A percentile compares a stretch with the other conserved stretches of the same genome.
Conservation (phyloP, 257 asterid genomes). For the Anisodus acutangulus region DNA sequence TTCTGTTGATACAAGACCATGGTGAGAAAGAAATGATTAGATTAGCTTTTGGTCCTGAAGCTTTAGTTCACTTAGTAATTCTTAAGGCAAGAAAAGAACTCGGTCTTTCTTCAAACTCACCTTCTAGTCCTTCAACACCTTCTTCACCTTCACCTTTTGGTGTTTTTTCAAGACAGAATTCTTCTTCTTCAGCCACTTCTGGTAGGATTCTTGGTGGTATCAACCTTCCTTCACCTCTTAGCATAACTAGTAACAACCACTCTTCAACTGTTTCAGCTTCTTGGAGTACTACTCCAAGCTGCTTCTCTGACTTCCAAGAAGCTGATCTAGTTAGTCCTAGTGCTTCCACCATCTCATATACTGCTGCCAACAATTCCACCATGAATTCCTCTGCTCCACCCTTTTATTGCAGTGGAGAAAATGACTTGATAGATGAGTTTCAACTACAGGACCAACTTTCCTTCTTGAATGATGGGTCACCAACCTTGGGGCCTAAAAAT, state of each 20-base stretch:
- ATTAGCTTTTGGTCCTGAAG: conserved; percentile 70
- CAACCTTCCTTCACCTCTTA: conserved; percentile 65
- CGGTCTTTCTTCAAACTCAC: conserved; percentile 42
- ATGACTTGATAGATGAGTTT: conserved; percentile 69
- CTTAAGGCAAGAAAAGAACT: conserved; percentile 61
- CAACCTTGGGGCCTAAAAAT: conserved; percentile 46
- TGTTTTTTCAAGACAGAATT: conserved; percentile 53
- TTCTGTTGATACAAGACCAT: conserved; percentile 71
- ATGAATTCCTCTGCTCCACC: conserved; percentile 65
- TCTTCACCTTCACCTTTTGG: conserved; percentile 41
- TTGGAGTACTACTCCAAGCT: conserved; percentile 43
- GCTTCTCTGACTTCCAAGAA: conserved; percentile 51
- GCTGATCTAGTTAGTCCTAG: conserved; percentile 45
- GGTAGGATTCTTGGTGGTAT: conserved; percentile 39
- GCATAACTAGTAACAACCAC: conserved; percentile 41
- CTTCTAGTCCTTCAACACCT: conserved; percentile 44
- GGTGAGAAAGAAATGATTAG: conserved; percentile 85
- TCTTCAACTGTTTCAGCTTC: conserved; percentile 43
- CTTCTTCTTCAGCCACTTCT: conserved; percentile 43
- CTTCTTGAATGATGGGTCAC: conserved; percentile 60
- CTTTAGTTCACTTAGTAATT: conserved; percentile 58
- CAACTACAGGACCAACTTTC: conserved; percentile 77
- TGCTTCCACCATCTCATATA: neutral
- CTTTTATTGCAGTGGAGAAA: conserved; percentile 46
- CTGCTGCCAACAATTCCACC: conserved; percentile 35